These are phyloP conservation scores for Globisporangium paroecandrum DNA, from an alignment of 352 stramenopile species.

Conservation along the genomic window DNA sequence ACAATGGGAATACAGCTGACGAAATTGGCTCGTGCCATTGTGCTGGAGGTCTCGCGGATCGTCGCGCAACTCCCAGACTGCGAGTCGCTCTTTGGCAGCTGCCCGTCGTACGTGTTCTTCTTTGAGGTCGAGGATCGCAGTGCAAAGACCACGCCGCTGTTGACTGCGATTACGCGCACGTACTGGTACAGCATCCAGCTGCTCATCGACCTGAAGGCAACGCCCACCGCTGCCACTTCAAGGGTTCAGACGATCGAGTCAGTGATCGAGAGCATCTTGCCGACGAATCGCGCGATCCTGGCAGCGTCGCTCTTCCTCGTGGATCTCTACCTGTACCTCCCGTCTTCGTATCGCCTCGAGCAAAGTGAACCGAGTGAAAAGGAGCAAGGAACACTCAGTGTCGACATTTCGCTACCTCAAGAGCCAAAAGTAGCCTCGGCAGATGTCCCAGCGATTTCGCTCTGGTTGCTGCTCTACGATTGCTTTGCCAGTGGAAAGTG, in stretches of 20 bases:
- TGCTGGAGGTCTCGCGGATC: conserved; percentile 30
- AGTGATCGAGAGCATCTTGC: conserved; percentile 20
- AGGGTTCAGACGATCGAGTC: conserved; percentile 4
- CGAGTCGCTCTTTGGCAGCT: conserved; percentile 44
- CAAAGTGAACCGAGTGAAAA: neutral
- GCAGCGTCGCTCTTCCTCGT: conserved; percentile 67
- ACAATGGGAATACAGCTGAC: neutral
- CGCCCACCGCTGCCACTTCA: neutral
- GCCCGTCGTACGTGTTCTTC: conserved; percentile 61
- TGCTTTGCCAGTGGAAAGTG: conserved; percentile 30
- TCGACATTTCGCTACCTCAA: neutral
- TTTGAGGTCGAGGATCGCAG: conserved; percentile 56
- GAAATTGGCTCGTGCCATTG: conserved; percentile 17
- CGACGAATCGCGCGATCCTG: conserved; percentile 43
- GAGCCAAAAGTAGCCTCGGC: neutral
- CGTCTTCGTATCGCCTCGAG: conserved; percentile 47
- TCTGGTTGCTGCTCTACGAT: conserved; percentile 57
- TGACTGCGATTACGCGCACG: conserved; percentile 47
- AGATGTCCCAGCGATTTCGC: conserved; percentile 37
- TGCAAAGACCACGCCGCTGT: conserved; percentile 48
- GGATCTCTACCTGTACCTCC: conserved; percentile 68
- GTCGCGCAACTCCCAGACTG: conserved; percentile 64
- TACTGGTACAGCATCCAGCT: conserved; percentile 62
- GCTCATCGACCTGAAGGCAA: conserved; percentile 33
- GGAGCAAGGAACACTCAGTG: neutral